Percentiles rank a stretch among this genome's conserved stretches.
Evolutionary conservation across 2,329 filamentous ascomycete genomes (phyloP).

Genomic region (Cladosporium sphaerospermum): DNA sequence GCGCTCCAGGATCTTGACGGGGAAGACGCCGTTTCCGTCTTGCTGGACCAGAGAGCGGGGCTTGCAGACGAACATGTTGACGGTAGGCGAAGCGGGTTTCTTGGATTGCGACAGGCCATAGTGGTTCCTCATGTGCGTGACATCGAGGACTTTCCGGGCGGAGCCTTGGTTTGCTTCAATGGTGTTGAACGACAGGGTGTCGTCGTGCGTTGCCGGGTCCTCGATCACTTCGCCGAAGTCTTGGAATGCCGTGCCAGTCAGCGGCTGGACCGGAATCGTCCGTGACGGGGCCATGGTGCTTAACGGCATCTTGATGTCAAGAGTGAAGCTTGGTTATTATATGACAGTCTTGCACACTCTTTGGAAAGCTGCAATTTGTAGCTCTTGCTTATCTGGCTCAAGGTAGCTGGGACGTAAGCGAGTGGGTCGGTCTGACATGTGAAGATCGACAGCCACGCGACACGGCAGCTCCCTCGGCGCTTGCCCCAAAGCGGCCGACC

Average conservation of each 20-base stretch:
- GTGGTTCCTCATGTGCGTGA: conserved; percentile 66
- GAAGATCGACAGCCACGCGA: conserved; percentile 3
- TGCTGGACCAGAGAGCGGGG: conserved; percentile 49
- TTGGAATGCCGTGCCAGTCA: conserved; percentile 64
- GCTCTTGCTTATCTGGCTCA: conserved; percentile 7
- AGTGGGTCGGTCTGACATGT: conserved; percentile 2
- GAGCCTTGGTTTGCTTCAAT: conserved; percentile 73
- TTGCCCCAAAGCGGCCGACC: background rate
- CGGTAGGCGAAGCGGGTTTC: conserved; percentile 52
- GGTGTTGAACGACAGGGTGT: conserved; percentile 32
- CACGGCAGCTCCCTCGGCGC: background rate
- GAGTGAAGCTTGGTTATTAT: no score
- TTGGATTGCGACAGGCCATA: conserved; percentile 62
- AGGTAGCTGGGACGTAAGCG: conserved; percentile 2
- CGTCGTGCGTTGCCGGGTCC: conserved; percentile 52
- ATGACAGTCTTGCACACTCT: no score
- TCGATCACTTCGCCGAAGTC: conserved; percentile 78
- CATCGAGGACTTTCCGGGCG: conserved; percentile 77
- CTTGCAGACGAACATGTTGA: conserved; percentile 87
- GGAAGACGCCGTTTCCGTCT: conserved; percentile 44
- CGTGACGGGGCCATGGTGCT: conserved; percentile 35
- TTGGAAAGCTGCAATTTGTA: background rate
- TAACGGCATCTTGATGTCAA: conserved; percentile 27
- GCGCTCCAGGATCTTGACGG: conserved; percentile 71
- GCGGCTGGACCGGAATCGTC: conserved; percentile 48